phyloP scores from a whole-genome alignment of 805 yeast genomes.

The Metschnikowia orientalis region DNA sequence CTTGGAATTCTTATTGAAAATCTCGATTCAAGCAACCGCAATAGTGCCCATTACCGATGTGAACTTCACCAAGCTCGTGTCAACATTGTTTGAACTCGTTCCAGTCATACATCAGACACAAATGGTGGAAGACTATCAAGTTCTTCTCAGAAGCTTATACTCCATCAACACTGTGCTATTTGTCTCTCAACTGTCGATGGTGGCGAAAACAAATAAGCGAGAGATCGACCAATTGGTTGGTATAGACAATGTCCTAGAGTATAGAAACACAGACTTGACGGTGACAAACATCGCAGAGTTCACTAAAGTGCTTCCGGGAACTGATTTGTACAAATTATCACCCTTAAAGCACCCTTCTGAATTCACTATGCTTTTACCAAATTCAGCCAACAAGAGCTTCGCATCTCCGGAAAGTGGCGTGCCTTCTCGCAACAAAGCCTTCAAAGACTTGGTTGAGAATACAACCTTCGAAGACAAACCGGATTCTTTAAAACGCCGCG shows the following conservation, averaged over 20 bases:
- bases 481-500: too few relatives aligned
- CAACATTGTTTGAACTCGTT: slow-evolving; percentile 29
- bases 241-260: slow-evolving; percentile 22
- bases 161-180: slow-evolving; percentile 27
- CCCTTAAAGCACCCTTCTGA: slow-evolving; percentile 31
- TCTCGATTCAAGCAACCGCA: slow-evolving; percentile 24
- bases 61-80: slow-evolving; percentile 22
- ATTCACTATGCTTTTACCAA: slow-evolving; percentile 31
- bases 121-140: slow-evolving; percentile 20
- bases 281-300: slow-evolving; percentile 23
- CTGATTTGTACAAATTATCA: slow-evolving; percentile 17
- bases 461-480: too few relatives aligned
- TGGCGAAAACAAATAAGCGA: slow-evolving; percentile 20
- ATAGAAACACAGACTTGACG: slow-evolving; percentile 11
- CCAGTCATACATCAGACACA: slow-evolving; percentile 31
- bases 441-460: too few relatives aligned
- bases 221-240: slow-evolving; percentile 34
- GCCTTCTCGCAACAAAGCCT: too few relatives aligned
- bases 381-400: too few relatives aligned
- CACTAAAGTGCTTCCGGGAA: slow-evolving; percentile 27
- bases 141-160: slow-evolving; percentile 26
- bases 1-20: slow-evolving; percentile 23
- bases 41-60: slow-evolving; percentile 34
- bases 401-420: too few relatives aligned
- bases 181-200: slow-evolving; percentile 23